phyloP scores from a whole-genome alignment of 306 rosid species.

The Mucuna pruriens region DNA sequence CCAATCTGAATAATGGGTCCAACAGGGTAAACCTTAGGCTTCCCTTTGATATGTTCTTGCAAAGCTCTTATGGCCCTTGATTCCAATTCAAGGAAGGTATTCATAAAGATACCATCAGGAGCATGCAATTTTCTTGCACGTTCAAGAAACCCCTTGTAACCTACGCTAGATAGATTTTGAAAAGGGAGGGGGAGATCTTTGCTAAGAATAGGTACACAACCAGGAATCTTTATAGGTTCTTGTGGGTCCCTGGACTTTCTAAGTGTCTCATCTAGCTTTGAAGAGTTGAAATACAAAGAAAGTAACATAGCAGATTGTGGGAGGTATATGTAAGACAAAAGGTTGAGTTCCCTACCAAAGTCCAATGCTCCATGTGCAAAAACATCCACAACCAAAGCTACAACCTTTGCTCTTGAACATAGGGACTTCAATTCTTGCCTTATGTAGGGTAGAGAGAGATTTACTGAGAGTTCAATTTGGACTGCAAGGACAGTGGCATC shows the following conservation, averaged over 20 bases:
- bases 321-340: slow-evolving; percentile 38
- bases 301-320: slow-evolving; percentile 44
- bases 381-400: slow-evolving; percentile 45
- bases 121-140: neutral
- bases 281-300: slow-evolving; percentile 16
- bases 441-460: slow-evolving; percentile 26
- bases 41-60: neutral
- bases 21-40: slow-evolving; percentile 28
- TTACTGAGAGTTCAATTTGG: slow-evolving; percentile 41
- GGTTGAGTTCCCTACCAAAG: slow-evolving; percentile 38
- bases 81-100: slow-evolving; percentile 36
- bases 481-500: neutral
- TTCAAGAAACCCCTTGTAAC: slow-evolving; percentile 13
- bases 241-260: slow-evolving; percentile 31
- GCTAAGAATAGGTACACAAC: slow-evolving; percentile 15
- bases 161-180: neutral
- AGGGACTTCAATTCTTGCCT: slow-evolving; percentile 24
- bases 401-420: slow-evolving; percentile 9
- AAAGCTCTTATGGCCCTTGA: neutral
- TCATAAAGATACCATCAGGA: slow-evolving; percentile 39
- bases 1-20: slow-evolving; percentile 49
- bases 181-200: slow-evolving; percentile 33
- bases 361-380: slow-evolving; percentile 39
- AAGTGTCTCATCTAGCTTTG: slow-evolving; percentile 37
- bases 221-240: slow-evolving; percentile 31